phyloP scores from a whole-genome alignment of 345 rosid species.

The Geranium rotundifolium region DNA sequence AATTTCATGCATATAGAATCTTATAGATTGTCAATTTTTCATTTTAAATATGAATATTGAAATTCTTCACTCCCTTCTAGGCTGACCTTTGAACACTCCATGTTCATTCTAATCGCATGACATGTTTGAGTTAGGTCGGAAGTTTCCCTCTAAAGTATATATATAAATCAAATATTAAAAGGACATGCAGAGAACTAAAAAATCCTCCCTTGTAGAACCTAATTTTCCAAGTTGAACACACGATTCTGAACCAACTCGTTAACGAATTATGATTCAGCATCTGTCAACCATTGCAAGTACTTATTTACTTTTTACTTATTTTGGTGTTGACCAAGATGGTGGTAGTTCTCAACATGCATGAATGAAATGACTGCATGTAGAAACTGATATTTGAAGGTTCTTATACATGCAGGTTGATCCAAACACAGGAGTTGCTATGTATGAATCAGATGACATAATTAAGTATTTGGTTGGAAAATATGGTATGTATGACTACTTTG shows the following conservation, averaged over 20 bases:
- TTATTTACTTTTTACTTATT: too few species aligned
- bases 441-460: slow-evolving; percentile 87
- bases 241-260: too few species aligned
- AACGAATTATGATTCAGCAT: too few species aligned
- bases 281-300: too few species aligned
- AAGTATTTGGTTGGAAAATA: slow-evolving; percentile 72
- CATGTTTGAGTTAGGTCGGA: background rate
- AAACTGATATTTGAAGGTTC: slow-evolving; percentile 8
- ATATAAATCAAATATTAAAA: too few species aligned
- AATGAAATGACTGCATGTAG: background rate
- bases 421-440: slow-evolving; percentile 81
- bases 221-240: too few species aligned
- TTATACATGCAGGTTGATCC: slow-evolving; percentile 64
- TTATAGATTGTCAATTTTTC: background rate
- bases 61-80: background rate
- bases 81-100: background rate
- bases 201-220: too few species aligned
- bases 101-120: background rate
- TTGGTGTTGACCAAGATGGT: too few species aligned
- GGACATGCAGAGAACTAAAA: too few species aligned
- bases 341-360: too few species aligned
- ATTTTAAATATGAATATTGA: too few species aligned
- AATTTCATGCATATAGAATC: background rate
- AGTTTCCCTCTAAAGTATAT: background rate
- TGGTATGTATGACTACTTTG: slow-evolving; percentile 30